Evolutionary conservation across 2,329 filamentous ascomycete species (phyloP).

Genomic region (Clarireedia homoeocarpa): DNA sequence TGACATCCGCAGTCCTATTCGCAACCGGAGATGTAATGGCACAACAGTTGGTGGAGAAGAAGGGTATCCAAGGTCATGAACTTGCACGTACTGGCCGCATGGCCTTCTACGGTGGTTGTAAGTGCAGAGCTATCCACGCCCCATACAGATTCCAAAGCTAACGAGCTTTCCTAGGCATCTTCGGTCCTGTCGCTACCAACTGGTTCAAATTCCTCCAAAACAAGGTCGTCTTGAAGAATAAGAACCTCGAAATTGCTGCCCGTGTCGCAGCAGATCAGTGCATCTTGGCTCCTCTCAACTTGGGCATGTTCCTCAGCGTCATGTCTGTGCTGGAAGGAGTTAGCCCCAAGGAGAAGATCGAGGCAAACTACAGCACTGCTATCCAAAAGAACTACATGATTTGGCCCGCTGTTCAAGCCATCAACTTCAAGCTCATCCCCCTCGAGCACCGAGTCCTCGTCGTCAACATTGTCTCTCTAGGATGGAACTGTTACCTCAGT

Average conservation of each 20-base stretch:
- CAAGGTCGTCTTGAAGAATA: conserved; percentile 47
- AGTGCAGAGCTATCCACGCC: neutral
- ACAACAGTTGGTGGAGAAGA: conserved; percentile 83
- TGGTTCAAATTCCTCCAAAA: conserved; percentile 64
- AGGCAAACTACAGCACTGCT: conserved; percentile 49
- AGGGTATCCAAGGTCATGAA: conserved; percentile 70
- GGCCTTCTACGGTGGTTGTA: conserved; percentile 66
- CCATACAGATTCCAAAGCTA: neutral
- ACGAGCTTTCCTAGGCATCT: conserved; percentile 41
- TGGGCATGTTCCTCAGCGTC: conserved; percentile 56
- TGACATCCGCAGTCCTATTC: conserved; percentile 88
- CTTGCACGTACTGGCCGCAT: conserved; percentile 65
- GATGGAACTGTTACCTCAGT: conserved; percentile 38
- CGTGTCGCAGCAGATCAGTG: conserved; percentile 58
- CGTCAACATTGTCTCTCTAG: conserved; percentile 61
- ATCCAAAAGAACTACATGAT: conserved; percentile 63
- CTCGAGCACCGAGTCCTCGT: conserved; percentile 61
- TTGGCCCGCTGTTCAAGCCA: conserved; percentile 60
- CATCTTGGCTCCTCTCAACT: conserved; percentile 57
- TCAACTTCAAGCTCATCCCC: conserved; percentile 65
- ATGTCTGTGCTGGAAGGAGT: conserved; percentile 60
- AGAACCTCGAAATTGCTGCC: conserved; percentile 52
- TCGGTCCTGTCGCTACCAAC: conserved; percentile 62
- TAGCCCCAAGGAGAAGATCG: conserved; percentile 52
- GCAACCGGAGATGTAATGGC: conserved; percentile 85